These are phyloP conservation scores for Cordyceps tenuipes DNA, from an alignment of 2,329 filamentous ascomycete genomes.

Conservation along the genomic window DNA sequence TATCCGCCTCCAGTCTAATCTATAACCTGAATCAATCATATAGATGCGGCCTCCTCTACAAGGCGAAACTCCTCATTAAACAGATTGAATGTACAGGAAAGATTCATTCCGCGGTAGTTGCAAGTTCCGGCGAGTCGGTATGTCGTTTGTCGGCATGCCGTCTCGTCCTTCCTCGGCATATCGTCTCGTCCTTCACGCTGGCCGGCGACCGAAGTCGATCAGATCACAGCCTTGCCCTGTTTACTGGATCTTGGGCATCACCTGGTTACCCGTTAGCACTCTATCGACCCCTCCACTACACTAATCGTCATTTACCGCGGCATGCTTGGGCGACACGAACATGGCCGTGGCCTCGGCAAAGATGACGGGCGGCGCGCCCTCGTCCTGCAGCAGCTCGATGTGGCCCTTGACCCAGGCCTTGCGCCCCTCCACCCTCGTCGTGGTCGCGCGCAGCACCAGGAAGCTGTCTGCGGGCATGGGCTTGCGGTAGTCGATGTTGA, in stretches of 20 bases:
- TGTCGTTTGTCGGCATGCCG: neutral
- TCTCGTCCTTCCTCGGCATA: neutral
- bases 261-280: neutral
- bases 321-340: conserved; percentile 82
- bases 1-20: neutral
- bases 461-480: conserved; percentile 70
- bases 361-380: conserved; percentile 53
- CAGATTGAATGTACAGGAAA: neutral
- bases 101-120: neutral
- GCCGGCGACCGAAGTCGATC: too few species aligned
- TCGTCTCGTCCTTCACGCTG: neutral
- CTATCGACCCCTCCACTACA: neutral
- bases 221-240: neutral
- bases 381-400: conserved; percentile 66
- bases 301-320: conserved; percentile 50
- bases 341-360: conserved; percentile 77
- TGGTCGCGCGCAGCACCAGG: conserved; percentile 70
- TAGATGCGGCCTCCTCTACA: neutral
- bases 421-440: conserved; percentile 77
- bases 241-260: conserved; percentile 9
- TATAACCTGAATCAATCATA: neutral
- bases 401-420: conserved; percentile 91
- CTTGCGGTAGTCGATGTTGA: conserved; percentile 74
- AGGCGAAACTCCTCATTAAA: neutral
- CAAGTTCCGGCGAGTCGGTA: neutral